Base-by-base conservation (phyloP, 305 asterid species). In the Fraxinus baroniana region DNA sequence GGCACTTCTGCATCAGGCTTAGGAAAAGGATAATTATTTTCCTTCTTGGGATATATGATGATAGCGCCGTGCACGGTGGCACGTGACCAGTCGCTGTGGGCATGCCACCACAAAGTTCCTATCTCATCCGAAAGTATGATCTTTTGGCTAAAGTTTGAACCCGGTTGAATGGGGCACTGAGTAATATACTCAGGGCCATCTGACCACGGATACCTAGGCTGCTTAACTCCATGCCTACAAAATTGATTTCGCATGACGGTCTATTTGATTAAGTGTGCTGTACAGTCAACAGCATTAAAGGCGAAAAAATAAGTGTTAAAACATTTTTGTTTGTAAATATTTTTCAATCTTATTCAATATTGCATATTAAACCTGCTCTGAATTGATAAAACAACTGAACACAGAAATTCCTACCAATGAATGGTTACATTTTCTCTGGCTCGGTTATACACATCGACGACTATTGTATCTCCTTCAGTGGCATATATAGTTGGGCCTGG, bases 21-120 rank as follows among this genome's bases (percentile, higher is more conserved):
- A 7, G 90, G 91, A 62, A 93, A 92, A 7, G 96, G 94, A 74
- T 92, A 92, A 0, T 5, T 22, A 10, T 82, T 39, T 15, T 88
- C 83, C 26, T 32, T 72, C 64, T 30, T 71, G 0, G 97, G 94
- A 0, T 78, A 78, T 22, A 93, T 81, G 18, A 89, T 24, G 60
- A 92, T 88, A 0, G 91, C 89, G 12, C 97, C 96, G 6, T 92
- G 86, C 9, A 91, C 93, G 0, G 97, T 92, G 62, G 94, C 91
- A 17, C 97, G 86, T 0, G 89, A 87, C 94, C 94, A 91, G 1
- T 88, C 90, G 20, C 87, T 89, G 5, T 93, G 97, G 41, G 94
- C 94, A 28, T 92, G 96, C 97, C 97, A 92, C 94, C 92, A 91
- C 4, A 91, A 44, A 3, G 97, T 92, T 5, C 97, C 97, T 72